These are phyloP conservation scores for Taphrina wiesneri DNA, from an alignment of 1,139 yeast genomes.

Conservation along the genomic window DNA sequence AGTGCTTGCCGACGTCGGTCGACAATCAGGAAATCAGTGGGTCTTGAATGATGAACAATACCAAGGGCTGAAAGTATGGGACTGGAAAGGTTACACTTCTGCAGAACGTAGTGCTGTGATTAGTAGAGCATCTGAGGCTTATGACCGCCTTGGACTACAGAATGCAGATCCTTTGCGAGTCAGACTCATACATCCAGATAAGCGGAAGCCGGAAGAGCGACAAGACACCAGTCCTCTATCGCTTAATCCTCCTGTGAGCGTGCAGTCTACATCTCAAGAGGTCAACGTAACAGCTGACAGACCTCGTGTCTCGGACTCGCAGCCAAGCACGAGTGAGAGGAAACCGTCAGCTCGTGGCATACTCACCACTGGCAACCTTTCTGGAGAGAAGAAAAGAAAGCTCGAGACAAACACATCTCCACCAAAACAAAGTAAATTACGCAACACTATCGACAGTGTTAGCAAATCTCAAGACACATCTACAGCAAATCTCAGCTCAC, in stretches of 20 bases:
- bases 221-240: constrained; percentile 21
- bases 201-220: constrained; percentile 16
- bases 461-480: neutral
- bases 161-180: neutral
- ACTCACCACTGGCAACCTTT: constrained; percentile 9
- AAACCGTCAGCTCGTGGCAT: constrained; percentile 12
- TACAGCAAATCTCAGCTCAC: neutral
- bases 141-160: constrained; percentile 43
- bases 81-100: constrained; percentile 45
- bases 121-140: constrained; percentile 43
- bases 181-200: constrained; percentile 28
- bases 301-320: too few species aligned
- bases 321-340: neutral
- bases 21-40: constrained; percentile 2
- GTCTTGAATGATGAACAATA: constrained; percentile 43
- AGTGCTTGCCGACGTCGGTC: constrained; percentile 24
- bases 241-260: constrained; percentile 16
- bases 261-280: neutral
- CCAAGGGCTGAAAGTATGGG: constrained; percentile 46
- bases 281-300: neutral
- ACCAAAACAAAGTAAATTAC: constrained; percentile 1
- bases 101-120: constrained; percentile 44
- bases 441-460: neutral
- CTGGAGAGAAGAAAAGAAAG: neutral
- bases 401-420: neutral